Base-by-base conservation (phyloP, 805 yeast genomes). In the Blastobotrys parvus region DNA sequence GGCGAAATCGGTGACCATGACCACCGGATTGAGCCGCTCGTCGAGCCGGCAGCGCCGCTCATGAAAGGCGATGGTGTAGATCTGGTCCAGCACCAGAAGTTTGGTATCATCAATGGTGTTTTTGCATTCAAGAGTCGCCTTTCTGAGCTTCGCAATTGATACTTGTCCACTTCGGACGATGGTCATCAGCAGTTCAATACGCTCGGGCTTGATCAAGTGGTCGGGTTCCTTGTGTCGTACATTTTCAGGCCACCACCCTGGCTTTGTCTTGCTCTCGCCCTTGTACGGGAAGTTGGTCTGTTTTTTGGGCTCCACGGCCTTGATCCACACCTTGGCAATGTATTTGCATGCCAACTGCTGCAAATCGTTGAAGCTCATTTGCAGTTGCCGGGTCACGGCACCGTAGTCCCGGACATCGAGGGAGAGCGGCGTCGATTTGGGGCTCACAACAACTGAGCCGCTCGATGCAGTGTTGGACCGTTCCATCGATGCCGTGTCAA, bases 141-240 rank as follows among this genome's bases (percentile, higher is more conserved):
- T 17, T 21, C 27, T 27, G 17, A 44, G 44, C 19, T 19, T 17
- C 15, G 36, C 37, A 16, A 39, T 15, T 35, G 23, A 20, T 15
- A 40, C 30, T 10, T 11, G 19, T 5, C 19, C 16, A 18, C 6
- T n/a, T 4, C 21, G 22, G 8, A 43, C 21, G 11, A 47, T 37
- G 19, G 36, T 17, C 16, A 35, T n/a, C 15, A 83, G 59, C 19
- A 82, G 59, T 3, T 53, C 55, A 16, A 80, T 53, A 42, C 92
- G 63, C 51, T 78, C 81, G 1, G 61, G 62, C 55, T 78, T 82
- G 45, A 66, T 69, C 45, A 83, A 62, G 60, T 83, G 90, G 56
- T 82, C 90, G 0, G 90, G 90, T 54, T 82, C 89, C 35, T 65
- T 68, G 59, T 82, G 90, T 30, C 74, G 63, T 1, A 79, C 73